Evolutionary conservation across 139 green algal genomes (phyloP).

Genomic region (Haematococcus lacustris): DNA sequence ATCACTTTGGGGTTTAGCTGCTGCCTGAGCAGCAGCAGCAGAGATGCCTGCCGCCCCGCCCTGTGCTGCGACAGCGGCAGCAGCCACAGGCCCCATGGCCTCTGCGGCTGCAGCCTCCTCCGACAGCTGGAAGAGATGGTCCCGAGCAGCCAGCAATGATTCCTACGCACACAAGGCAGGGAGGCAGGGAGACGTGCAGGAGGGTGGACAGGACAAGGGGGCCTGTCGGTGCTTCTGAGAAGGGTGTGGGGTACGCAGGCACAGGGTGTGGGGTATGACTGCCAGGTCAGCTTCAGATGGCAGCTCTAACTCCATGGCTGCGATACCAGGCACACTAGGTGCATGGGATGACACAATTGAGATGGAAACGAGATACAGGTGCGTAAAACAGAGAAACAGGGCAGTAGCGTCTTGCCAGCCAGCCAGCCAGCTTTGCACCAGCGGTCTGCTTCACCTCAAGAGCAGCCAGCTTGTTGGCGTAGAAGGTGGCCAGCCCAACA

Average conservation of each 20-base stretch:
- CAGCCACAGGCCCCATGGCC: background rate
- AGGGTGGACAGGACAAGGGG: too few species aligned
- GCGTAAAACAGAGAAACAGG: too few species aligned
- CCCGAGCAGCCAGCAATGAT: conserved; percentile 35
- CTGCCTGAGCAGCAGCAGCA: conserved; percentile 53
- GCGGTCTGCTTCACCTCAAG: conserved; percentile 41
- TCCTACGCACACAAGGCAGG: conserved; percentile 15
- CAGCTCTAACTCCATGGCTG: too few species aligned
- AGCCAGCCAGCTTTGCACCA: too few species aligned
- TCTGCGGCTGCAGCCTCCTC: conserved; percentile 2
- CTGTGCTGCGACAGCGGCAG: background rate
- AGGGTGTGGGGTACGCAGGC: too few species aligned
- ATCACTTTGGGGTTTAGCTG: too few species aligned
- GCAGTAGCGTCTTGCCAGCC: too few species aligned
- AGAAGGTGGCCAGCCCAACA: conserved; percentile 38
- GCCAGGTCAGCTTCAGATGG: background rate
- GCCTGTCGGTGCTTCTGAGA: too few species aligned
- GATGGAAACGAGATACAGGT: too few species aligned
- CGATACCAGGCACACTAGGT: too few species aligned
- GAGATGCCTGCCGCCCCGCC: conserved; percentile 31
- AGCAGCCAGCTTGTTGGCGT: conserved; percentile 43
- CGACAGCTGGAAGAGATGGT: conserved; percentile 34
- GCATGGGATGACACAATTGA: too few species aligned
- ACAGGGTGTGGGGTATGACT: background rate
- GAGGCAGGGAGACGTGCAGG: too few species aligned